Conservation (phyloP, 208 protist species). For the Crithidia bombi region DNA sequence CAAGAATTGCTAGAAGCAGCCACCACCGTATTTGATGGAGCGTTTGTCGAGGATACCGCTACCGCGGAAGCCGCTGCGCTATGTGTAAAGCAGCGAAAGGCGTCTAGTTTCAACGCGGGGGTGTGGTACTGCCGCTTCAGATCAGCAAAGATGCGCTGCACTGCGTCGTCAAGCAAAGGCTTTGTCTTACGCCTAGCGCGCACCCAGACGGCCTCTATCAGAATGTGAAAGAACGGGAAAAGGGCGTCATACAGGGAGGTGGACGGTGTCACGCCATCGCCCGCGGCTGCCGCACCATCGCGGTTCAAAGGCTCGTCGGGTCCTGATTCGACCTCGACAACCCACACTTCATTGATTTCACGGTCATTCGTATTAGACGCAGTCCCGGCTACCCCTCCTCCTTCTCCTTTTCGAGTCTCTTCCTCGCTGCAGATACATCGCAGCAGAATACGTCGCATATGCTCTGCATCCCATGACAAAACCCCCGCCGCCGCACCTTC, state of each 20-base stretch:
- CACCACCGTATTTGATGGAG: neutral
- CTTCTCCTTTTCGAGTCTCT: neutral
- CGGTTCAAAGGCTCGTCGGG: neutral
- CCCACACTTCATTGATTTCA: slow-evolving; percentile 9
- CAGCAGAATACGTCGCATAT: neutral
- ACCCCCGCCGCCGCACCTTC: neutral
- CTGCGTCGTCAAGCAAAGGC: neutral
- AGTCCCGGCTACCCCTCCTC: too few relatives aligned
- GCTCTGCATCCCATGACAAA: neutral
- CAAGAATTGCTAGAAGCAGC: neutral
- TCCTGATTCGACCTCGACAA: slow-evolving; percentile 9
- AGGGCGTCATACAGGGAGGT: slow-evolving; percentile 10
- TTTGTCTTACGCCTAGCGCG: neutral
- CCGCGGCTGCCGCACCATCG: neutral
- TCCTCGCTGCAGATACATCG: neutral
- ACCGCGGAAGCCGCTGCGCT: neutral
- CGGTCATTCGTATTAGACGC: neutral
- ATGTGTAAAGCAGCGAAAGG: slow-evolving; percentile 21
- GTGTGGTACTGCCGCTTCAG: slow-evolving; percentile 17
- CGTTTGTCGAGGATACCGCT: neutral
- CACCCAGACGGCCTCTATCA: slow-evolving; percentile 26
- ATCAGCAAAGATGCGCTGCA: slow-evolving; percentile 3
- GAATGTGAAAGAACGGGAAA: slow-evolving; percentile 16
- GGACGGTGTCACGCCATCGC: neutral
- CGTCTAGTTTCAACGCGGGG: slow-evolving; percentile 18